Percentiles rank a stretch among this genome's conserved stretches.
Evolutionary conservation across 305 asterid genomes (phyloP).

Genomic region (Nicotiana rustica): DNA sequence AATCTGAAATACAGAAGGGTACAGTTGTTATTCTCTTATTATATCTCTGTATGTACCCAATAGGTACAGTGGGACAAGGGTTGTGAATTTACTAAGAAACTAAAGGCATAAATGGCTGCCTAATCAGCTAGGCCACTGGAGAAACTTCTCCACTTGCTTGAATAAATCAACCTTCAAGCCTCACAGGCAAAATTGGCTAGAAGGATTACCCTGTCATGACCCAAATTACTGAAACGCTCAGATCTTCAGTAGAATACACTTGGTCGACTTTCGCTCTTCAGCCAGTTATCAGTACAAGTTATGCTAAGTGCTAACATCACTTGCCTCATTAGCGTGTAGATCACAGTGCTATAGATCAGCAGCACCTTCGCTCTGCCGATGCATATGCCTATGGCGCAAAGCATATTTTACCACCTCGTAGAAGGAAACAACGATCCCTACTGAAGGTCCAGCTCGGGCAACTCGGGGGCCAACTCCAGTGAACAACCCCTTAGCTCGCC

Average conservation of each 20-base stretch:
- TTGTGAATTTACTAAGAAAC: not conserved
- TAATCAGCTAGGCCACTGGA: not conserved
- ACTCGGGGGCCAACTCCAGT: conserved; percentile 80
- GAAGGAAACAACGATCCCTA: conserved; percentile 85
- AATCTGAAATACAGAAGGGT: not conserved
- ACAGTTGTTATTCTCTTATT: not conserved
- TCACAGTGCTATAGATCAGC: conserved; percentile 16
- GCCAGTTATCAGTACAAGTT: not conserved
- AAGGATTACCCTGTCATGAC: not conserved
- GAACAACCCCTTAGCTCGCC: conserved; percentile 73
- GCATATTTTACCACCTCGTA: conserved; percentile 76
- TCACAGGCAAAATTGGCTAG: not conserved
- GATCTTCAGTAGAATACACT: not conserved
- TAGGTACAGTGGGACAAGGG: not conserved
- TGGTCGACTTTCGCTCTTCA: not conserved
- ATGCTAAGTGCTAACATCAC: not conserved
- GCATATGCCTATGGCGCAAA: conserved; percentile 50
- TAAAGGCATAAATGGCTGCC: conserved; percentile 10
- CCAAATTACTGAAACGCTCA: not conserved
- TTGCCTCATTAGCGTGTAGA: not conserved
- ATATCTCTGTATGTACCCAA: not conserved
- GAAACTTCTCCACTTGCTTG: not conserved
- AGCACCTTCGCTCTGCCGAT: not conserved
- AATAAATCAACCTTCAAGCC: conserved; percentile 10
- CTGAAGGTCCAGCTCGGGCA: conserved; percentile 85